Percentiles rank a stretch among this genome's conserved stretches.
phyloP scores from a whole-genome alignment of 2,329 filamentous ascomycete genomes.

The Talaromyces islandicus region DNA sequence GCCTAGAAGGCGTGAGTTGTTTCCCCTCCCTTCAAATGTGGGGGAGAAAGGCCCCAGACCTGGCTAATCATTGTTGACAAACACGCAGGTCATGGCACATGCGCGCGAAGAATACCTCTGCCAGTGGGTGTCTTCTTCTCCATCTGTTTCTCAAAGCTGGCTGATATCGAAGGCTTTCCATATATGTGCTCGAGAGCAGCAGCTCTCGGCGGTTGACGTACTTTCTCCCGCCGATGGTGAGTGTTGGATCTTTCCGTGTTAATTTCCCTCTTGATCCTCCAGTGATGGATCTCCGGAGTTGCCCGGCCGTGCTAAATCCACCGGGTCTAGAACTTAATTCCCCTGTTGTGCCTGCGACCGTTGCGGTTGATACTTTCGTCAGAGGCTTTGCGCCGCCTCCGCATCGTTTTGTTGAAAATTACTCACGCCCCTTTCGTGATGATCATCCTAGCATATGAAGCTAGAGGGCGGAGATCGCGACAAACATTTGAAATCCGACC shows the following conservation, averaged over 20 bases:
- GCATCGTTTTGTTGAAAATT: conserved; percentile 54
- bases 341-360: conserved; percentile 51
- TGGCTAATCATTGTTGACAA: conserved; percentile 2
- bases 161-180: conserved; percentile 28
- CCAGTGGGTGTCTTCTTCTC: conserved; percentile 36
- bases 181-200: conserved; percentile 41
- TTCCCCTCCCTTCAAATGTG: conserved; percentile 1
- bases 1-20: conserved; percentile 45
- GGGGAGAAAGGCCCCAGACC: neutral
- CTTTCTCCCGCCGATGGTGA: conserved; percentile 42
- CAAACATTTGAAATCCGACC: conserved; percentile 14
- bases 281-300: neutral
- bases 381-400: conserved; percentile 47
- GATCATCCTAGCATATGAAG: conserved; percentile 52
- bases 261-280: neutral
- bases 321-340: conserved; percentile 50
- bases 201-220: conserved; percentile 42
- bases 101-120: conserved; percentile 58
- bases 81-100: conserved; percentile 52
- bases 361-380: conserved; percentile 52
- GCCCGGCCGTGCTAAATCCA: neutral
- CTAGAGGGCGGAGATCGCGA: conserved; percentile 25
- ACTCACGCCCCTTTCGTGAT: conserved; percentile 55
- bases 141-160: neutral
- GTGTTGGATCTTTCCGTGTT: conserved; percentile 6